Conservation (phyloP, 257 asterid genomes). For the Fraxinus quadrangulata region DNA sequence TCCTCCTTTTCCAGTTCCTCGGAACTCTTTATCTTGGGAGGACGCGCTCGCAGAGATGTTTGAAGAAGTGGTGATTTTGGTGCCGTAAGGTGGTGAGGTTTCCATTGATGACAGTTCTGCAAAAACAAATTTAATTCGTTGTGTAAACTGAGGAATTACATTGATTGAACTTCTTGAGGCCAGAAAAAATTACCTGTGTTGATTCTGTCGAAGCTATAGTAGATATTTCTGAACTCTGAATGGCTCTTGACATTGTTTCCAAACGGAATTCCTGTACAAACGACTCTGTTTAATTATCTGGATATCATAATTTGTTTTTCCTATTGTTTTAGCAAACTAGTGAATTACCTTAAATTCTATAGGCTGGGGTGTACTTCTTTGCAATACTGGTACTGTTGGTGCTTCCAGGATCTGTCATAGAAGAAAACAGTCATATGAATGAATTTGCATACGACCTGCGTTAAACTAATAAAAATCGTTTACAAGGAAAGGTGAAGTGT, state of each 20-base stretch:
- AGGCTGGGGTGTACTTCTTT: slow-evolving; percentile 73
- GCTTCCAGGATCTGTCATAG: slow-evolving; percentile 63
- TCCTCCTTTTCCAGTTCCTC: slow-evolving; percentile 74
- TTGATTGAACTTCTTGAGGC: background rate
- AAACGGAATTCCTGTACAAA: slow-evolving; percentile 81
- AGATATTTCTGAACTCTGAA: slow-evolving; percentile 65
- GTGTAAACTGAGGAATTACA: background rate
- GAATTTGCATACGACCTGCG: background rate
- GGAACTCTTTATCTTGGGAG: slow-evolving; percentile 65
- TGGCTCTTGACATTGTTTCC: slow-evolving; percentile 89
- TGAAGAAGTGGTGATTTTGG: slow-evolving; percentile 85
- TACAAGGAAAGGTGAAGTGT: background rate
- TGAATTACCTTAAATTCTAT: slow-evolving; percentile 77
- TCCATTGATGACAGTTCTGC: slow-evolving; percentile 69
- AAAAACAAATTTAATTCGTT: background rate
- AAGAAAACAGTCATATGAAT: background rate
- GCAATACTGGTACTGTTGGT: slow-evolving; percentile 58
- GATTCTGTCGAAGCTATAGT: slow-evolving; percentile 65
- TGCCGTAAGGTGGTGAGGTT: slow-evolving; percentile 67
- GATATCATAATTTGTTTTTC: slow-evolving; percentile 1
- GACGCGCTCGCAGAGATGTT: slow-evolving; percentile 83
- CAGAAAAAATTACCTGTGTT: slow-evolving; percentile 38
- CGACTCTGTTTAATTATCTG: slow-evolving; percentile 15
- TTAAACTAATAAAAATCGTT: background rate
- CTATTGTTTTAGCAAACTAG: slow-evolving; percentile 12